Base-by-base conservation (phyloP, 2,329 filamentous ascomycete genomes). In the Diaporthe destruens region DNA sequence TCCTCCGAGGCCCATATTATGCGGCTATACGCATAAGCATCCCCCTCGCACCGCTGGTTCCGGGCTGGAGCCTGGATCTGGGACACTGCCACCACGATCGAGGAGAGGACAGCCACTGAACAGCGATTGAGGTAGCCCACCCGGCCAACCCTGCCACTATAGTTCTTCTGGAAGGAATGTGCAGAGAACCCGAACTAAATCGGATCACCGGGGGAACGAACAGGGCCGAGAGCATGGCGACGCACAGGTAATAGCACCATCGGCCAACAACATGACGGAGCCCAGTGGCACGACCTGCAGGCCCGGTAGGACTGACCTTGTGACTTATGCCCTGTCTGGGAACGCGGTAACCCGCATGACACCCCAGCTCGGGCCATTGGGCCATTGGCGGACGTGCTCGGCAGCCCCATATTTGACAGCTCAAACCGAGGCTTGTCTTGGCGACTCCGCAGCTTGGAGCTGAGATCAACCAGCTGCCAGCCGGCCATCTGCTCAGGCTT, bases 371-470 rank as follows among this genome's bases (percentile, higher is more conserved):
- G n/a, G n/a, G n/a, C n/a, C n/a, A n/a, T 51, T n/a, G 61, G 61
- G 61, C 61, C 51, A 66, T 20, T 20, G 44, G 47, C n/a, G 59
- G 14, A 51, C 12, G 61, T 65, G 61, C 61, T 51, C 44, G 32
- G 44, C 29, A 39, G 61, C 47, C 61, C 61, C 61, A 66, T 65
- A 25, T 36, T 53, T 66, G 61, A 66, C 61, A 66, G 61, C 61
- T 53, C 61, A 66, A 66, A 39, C 61, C 47, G n/a, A 66, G 44
- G 32, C 32, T 66, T 66, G 61, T 36, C 61, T 66, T 66, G 44
- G 61, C 61, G 4, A n/a, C 61, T 51, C 61, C 32, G 61, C 61
- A 66, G 61, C 61, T 53, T 51, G 18, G 29, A 65, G 61, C 61
- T 65, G 57, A 63, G 57, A 29, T 7, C 8, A 55, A 3, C 53